Base-by-base conservation (phyloP, 352 stramenopile genomes). In the Pythium brachiatum region DNA sequence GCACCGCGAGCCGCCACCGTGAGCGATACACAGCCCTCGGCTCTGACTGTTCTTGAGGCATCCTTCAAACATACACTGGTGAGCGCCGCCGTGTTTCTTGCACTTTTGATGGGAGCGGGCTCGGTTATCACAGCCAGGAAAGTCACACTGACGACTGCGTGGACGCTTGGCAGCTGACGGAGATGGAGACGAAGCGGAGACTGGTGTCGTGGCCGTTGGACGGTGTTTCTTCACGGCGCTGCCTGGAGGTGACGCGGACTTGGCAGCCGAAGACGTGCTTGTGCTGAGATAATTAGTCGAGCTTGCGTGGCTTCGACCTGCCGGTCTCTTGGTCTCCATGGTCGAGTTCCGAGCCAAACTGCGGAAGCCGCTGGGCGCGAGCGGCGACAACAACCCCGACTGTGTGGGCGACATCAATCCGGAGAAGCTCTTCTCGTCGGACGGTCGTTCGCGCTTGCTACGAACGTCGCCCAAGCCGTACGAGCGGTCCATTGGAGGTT, bases 1-100 rank as follows among this genome's bases (percentile, higher is more conserved):
- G 66, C 86, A 95, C 20, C 85, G 74, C 31, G 83, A 93, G 46
- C 86, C 86, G 11, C 86, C 86, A 43, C 86, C 86, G 57, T 95
- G 86, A 3, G 86, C 84, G 51, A 93, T 93, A 69, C 86, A 95
- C 44, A 95, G 60, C 13, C 86, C 86, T 7, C 86, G 81, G 66
- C 85, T 93, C 72, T 95, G 84, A 60, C 82, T 92, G 75, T 94
- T 95, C 73, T 95, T 95, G 56, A 72, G 78, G 66, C 87, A 95
- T 7, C 87, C 87, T 66, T 90, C 82, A 46, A 88, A 89, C 20
- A 89, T 82, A 36, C 87, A 95, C 53, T 90, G 87, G 46, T 92
- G 83, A 2, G 85, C 87, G n/a, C 87, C 87, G 25, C 87, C 87
- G 64, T 95, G 87, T 32, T 94, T 95, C 66, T 95, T 95, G 82